A percentile compares a stretch with the other conserved stretches of the same genome.
Conservation (phyloP, 164 flowering plant genomes). For the Tetrastigma voinierianum region DNA sequence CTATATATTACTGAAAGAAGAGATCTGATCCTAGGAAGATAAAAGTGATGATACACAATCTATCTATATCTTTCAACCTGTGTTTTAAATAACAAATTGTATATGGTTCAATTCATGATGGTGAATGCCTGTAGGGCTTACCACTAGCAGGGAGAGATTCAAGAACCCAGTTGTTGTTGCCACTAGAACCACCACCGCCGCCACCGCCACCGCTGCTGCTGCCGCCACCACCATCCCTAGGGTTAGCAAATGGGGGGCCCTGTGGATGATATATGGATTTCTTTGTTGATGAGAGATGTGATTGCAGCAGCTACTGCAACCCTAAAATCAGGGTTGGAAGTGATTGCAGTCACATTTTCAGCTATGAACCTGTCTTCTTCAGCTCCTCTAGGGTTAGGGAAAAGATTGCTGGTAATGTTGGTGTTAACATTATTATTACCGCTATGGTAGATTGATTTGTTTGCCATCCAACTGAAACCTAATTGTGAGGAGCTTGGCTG, state of each 20-base stretch:
- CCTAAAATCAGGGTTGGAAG: conserved; percentile 69
- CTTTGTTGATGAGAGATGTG: conserved; percentile 52
- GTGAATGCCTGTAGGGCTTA: background rate
- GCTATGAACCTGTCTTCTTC: conserved; percentile 26
- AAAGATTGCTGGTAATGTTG: background rate
- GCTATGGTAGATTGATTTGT: conserved; percentile 6
- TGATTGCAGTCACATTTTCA: conserved; percentile 46
- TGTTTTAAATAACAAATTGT: background rate
- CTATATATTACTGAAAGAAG: too few relatives aligned
- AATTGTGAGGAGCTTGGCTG: conserved; percentile 23
- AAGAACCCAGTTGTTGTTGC: conserved; percentile 24
- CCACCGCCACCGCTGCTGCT: conserved; percentile 30
- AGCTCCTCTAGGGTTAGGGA: conserved; percentile 7
- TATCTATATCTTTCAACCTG: background rate
- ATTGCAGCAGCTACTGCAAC: conserved; percentile 80
- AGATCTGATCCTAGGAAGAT: too few relatives aligned
- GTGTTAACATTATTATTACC: background rate
- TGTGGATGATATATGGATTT: conserved; percentile 19
- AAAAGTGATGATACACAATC: too few relatives aligned
- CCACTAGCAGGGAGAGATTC: conserved; percentile 21
- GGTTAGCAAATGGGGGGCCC: conserved; percentile 8
- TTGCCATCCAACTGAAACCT: conserved; percentile 29
- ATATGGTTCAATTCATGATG: background rate
- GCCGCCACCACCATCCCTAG: conserved; percentile 27
- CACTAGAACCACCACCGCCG: conserved; percentile 22